Percentiles rank a stretch among this genome's conserved stretches.
These are phyloP conservation scores for Mychonastes homosphaera DNA, from an alignment of 139 green algal species.

Conservation along the genomic window DNA sequence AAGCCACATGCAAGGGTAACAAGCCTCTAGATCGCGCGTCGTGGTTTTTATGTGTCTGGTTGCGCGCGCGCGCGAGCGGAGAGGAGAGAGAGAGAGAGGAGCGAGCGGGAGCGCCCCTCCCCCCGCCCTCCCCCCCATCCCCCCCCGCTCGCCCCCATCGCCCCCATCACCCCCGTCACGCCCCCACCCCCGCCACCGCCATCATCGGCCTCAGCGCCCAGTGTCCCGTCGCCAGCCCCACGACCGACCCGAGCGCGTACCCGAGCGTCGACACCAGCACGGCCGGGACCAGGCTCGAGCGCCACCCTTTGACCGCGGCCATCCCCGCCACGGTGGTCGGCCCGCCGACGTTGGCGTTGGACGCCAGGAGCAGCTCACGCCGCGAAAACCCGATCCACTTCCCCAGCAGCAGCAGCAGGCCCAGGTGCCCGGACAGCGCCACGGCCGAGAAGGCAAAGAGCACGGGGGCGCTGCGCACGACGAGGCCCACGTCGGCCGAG, in stretches of 20 bases:
- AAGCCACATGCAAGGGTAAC: no score
- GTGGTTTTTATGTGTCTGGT: no score
- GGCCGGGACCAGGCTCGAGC: constrained; percentile 53
- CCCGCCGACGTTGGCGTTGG: constrained; percentile 88
- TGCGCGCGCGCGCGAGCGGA: no score
- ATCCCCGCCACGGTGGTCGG: constrained; percentile 72
- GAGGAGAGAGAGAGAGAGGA: no score
- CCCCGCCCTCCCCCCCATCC: no score
- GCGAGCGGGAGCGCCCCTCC: no score
- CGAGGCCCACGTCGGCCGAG: constrained; percentile 54
- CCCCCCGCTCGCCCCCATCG: no score
- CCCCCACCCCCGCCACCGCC: no score
- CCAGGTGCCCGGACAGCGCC: constrained; percentile 40
- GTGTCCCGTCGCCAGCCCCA: constrained; percentile 46
- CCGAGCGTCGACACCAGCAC: constrained; percentile 79
- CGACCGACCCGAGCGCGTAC: constrained; percentile 66
- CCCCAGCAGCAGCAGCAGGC: constrained; percentile 48
- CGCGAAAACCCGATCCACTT: constrained; percentile 41
- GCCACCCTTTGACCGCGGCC: constrained; percentile 80
- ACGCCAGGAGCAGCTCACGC: constrained; percentile 65
- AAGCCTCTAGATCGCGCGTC: no score
- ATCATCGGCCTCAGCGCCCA: constrained; percentile 22
- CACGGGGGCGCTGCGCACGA: constrained; percentile 63
- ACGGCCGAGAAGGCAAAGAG: constrained; percentile 78
- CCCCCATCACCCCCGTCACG: no score